phyloP scores from a whole-genome alignment of 768 basidiomycete genomes.

The Mycena filopes region DNA sequence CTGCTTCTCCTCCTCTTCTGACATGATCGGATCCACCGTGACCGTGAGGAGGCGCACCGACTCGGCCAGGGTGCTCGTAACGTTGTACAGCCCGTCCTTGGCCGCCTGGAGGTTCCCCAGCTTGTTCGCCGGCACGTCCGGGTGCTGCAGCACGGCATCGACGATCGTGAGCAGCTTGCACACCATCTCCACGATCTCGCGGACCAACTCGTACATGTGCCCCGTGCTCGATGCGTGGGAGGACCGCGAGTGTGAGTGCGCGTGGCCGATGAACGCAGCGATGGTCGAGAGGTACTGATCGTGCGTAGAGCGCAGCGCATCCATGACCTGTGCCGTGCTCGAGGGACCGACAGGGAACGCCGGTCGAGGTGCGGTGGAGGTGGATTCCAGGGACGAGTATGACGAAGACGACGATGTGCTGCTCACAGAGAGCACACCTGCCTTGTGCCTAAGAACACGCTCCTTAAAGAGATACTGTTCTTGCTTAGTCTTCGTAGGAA shows the following conservation, averaged over 20 bases:
- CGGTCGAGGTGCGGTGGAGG: slow-evolving; percentile 57
- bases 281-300: slow-evolving; percentile 93
- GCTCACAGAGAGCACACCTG: slow-evolving; percentile 65
- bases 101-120: slow-evolving; percentile 72
- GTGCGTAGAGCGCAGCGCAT: slow-evolving; percentile 84
- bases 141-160: slow-evolving; percentile 85
- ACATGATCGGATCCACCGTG: slow-evolving; percentile 55
- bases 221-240: slow-evolving; percentile 95
- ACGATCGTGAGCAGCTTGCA: slow-evolving; percentile 92
- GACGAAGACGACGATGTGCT: slow-evolving; percentile 84
- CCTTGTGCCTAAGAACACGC: slow-evolving; percentile 52
- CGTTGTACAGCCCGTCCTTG: slow-evolving; percentile 85
- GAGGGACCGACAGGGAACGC: slow-evolving; percentile 82
- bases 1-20: slow-evolving; percentile 87
- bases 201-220: slow-evolving; percentile 94
- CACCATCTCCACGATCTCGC: slow-evolving; percentile 93
- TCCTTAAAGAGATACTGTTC: slow-evolving; percentile 53
- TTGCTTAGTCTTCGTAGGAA: slow-evolving; percentile 44
- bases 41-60: slow-evolving; percentile 82
- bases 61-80: slow-evolving; percentile 88
- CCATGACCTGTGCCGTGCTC: slow-evolving; percentile 74
- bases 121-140: slow-evolving; percentile 72
- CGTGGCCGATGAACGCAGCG: slow-evolving; percentile 97
- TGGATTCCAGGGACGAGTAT: slow-evolving; percentile 70
- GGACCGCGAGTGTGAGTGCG: slow-evolving; percentile 89